Conservation (phyloP, 2,329 filamentous ascomycete species). For the Thielaviopsis cerberus region DNA sequence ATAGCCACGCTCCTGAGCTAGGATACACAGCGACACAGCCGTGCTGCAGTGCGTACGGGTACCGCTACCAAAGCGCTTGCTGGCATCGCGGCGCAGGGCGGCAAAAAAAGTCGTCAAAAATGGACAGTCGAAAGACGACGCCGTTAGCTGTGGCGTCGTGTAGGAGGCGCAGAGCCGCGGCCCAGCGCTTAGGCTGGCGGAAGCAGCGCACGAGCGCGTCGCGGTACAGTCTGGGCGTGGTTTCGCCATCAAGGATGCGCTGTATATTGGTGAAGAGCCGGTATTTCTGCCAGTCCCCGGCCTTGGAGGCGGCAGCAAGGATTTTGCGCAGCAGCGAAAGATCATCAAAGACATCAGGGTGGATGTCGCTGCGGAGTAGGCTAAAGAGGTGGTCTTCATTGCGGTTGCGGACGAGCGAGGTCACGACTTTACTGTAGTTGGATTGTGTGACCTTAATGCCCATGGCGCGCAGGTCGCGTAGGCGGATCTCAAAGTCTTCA, state of each 20-base stretch:
- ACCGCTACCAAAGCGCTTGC: neutral
- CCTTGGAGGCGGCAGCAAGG: conserved; percentile 17
- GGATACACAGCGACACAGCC: conserved; percentile 1
- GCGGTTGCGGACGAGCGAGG: conserved; percentile 40
- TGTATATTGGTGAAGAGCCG: conserved; percentile 28
- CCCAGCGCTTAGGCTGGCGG: conserved; percentile 17
- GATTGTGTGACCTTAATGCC: conserved; percentile 45
- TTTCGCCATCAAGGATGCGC: conserved; percentile 13
- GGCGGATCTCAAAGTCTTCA: neutral
- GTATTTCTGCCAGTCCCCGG: conserved; percentile 23
- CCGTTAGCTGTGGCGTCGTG: neutral
- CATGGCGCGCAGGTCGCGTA: conserved; percentile 18
- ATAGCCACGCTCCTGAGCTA: conserved; percentile 6
- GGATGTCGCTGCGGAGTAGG: conserved; percentile 31
- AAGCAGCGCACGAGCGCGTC: conserved; percentile 16
- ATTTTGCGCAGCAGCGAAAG: conserved; percentile 23
- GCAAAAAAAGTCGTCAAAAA: conserved; percentile 6
- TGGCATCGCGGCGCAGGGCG: neutral
- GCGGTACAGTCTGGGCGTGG: conserved; percentile 12
- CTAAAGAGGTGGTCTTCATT: conserved; percentile 30
- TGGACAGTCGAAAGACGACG: neutral
- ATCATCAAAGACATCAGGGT: conserved; percentile 38
- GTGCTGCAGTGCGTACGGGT: neutral
- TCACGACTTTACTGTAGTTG: conserved; percentile 46
- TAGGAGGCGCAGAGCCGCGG: conserved; percentile 13